Evolutionary conservation across 805 yeast species (phyloP).

Genomic region (Gaillardinia entomophila): DNA sequence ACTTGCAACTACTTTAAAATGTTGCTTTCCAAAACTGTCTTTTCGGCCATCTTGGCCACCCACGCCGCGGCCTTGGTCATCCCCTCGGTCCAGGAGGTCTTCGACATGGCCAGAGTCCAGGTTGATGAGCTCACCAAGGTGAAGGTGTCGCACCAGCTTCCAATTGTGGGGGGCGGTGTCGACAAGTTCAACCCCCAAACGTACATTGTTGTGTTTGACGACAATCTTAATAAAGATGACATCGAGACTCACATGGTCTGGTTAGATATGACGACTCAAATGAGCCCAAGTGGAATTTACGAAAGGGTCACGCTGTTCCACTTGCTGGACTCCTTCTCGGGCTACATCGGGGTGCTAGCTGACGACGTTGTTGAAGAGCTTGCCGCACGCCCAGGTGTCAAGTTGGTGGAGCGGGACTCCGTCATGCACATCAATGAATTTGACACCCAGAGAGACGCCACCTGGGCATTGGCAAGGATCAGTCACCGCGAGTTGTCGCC

Average conservation of each 20-base stretch:
- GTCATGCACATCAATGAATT: constrained; percentile 15
- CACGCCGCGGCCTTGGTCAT: constrained; percentile 2
- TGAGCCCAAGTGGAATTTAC: too few species aligned
- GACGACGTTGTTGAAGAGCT: constrained; percentile 9
- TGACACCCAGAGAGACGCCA: constrained; percentile 32
- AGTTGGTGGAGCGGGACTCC: constrained; percentile 18
- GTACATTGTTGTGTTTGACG: not conserved
- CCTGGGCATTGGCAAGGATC: constrained; percentile 38
- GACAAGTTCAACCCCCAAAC: not conserved
- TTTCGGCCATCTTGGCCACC: constrained; percentile 2
- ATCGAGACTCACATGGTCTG: too few species aligned
- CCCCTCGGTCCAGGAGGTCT: not conserved
- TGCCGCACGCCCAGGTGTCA: constrained; percentile 9
- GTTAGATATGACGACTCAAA: too few species aligned
- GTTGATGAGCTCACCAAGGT: not conserved
- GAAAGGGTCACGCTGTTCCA: too few species aligned
- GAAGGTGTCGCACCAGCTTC: too few species aligned
- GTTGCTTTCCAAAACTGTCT: not conserved
- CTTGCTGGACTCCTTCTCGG: too few species aligned
- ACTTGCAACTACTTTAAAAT: not conserved
- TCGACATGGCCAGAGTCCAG: not conserved
- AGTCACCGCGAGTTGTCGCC: constrained; percentile 25
- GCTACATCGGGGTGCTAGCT: constrained; percentile 16
- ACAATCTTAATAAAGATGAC: too few species aligned
- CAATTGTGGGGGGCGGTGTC: not conserved